A percentile compares a stretch with the other conserved stretches of the same genome.
These are phyloP conservation scores for Umbelopsis ramanniana DNA, from an alignment of 192 early-diverging fungal species.

Conservation along the genomic window DNA sequence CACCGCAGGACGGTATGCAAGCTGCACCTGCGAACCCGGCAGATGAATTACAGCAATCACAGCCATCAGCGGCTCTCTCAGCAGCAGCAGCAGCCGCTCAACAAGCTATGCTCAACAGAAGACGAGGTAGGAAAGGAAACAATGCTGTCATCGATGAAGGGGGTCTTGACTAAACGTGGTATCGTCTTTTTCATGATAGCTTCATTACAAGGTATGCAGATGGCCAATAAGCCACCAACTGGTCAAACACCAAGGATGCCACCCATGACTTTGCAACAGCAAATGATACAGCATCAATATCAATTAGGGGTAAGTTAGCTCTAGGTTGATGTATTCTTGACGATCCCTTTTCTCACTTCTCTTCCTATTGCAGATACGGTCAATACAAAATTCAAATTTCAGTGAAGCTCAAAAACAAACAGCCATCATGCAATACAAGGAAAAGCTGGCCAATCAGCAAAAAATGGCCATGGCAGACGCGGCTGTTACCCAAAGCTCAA, in stretches of 20 bases:
- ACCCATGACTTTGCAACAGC: background rate
- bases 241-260: constrained; percentile 12
- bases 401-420: constrained; percentile 7
- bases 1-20: constrained; percentile 19
- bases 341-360: background rate
- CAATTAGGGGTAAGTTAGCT: background rate
- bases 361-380: background rate
- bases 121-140: background rate
- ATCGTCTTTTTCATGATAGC: background rate
- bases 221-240: background rate
- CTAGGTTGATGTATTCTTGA: too few species aligned
- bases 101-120: constrained; percentile 10
- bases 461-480: constrained; percentile 20
- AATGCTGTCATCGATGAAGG: too few species aligned
- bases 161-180: too few species aligned
- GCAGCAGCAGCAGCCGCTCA: too few species aligned
- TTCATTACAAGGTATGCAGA: background rate
- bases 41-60: background rate
- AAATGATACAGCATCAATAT: constrained; percentile 12
- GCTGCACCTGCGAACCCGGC: background rate
- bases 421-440: constrained; percentile 13
- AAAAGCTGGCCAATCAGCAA: constrained; percentile 13
- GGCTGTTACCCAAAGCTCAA: background rate
- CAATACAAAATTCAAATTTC: constrained; percentile 12
- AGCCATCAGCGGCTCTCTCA: background rate